Percentiles rank a stretch among this genome's conserved stretches.
Conservation (phyloP, 1,284 basidiomycete genomes). For the Erythrobasidium hasegawianum region DNA sequence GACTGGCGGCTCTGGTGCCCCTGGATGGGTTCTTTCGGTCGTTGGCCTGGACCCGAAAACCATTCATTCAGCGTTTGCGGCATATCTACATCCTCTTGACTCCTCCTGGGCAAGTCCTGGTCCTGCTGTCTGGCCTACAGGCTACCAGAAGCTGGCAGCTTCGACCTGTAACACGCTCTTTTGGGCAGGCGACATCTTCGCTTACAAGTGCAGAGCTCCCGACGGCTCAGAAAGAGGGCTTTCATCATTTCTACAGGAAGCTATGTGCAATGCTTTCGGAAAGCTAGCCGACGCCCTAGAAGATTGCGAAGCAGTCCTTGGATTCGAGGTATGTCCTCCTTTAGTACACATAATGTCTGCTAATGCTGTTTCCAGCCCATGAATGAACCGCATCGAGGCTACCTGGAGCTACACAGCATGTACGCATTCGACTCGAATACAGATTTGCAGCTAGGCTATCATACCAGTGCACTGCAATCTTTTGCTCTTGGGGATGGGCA, state of each 20-base stretch:
- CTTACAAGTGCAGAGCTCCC: conserved; percentile 53
- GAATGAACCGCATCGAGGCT: conserved; percentile 95
- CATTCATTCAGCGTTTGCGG: conserved; percentile 73
- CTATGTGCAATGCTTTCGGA: conserved; percentile 75
- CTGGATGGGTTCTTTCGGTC: conserved; percentile 73
- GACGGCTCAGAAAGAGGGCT: conserved; percentile 51
- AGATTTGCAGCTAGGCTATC: conserved; percentile 79
- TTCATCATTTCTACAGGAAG: conserved; percentile 76
- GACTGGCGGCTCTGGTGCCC: conserved; percentile 64
- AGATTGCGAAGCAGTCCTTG: conserved; percentile 72
- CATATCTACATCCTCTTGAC: conserved; percentile 61
- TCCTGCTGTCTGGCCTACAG: conserved; percentile 49
- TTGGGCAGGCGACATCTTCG: conserved; percentile 60
- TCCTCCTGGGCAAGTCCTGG: conserved; percentile 54
- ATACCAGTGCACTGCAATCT: conserved; percentile 53
- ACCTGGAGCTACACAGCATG: conserved; percentile 74
- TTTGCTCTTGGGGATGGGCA: conserved; percentile 72
- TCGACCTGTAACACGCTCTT: conserved; percentile 51
- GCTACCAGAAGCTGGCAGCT: conserved; percentile 76
- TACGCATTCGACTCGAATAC: conserved; percentile 89
- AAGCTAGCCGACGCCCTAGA: conserved; percentile 65
- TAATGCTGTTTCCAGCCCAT: too few species aligned
- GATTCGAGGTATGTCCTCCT: too few species aligned
- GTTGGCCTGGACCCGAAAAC: conserved; percentile 48
- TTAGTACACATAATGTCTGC: too few species aligned